phyloP scores from a whole-genome alignment of 345 rosid species.

The Corymbia maculata region DNA sequence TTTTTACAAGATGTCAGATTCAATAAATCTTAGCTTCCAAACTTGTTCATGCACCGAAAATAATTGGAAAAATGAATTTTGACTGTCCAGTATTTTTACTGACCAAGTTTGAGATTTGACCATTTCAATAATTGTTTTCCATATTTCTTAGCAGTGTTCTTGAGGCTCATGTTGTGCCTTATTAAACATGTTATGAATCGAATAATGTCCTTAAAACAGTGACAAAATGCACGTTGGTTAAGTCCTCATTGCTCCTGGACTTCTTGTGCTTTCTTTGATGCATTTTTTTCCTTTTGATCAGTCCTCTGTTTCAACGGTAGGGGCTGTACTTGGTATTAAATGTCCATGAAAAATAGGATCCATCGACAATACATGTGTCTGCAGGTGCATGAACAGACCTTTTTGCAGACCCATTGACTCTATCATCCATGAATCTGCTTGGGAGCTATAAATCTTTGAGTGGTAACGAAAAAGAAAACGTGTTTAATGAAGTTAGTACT shows the following conservation, averaged over 20 bases:
- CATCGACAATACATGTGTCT: not conserved
- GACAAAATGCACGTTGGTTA: not conserved
- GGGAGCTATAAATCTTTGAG: not conserved
- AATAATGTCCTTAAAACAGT: not conserved
- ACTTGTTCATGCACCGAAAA: not conserved
- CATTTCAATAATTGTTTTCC: not conserved
- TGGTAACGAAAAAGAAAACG: not conserved
- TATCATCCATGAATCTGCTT: not conserved
- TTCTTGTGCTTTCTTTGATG: not conserved
- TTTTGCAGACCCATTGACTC: not conserved
- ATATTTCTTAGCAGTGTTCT: not conserved
- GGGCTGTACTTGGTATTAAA: not conserved
- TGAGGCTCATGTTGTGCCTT: not conserved
- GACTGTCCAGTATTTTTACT: not conserved
- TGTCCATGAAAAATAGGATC: not conserved
- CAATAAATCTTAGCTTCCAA: not conserved
- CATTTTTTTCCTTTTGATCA: not conserved
- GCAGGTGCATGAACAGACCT: not conserved
- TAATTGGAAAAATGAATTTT: not conserved
- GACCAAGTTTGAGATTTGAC: not conserved
- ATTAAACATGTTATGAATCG: not conserved
- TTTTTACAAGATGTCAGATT: not conserved
- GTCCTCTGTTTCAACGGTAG: not conserved
- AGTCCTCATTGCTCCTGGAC: not conserved
- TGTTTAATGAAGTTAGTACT: not conserved